Conservation (phyloP, 2,329 filamentous ascomycete genomes). For the Fusarium sp. region DNA sequence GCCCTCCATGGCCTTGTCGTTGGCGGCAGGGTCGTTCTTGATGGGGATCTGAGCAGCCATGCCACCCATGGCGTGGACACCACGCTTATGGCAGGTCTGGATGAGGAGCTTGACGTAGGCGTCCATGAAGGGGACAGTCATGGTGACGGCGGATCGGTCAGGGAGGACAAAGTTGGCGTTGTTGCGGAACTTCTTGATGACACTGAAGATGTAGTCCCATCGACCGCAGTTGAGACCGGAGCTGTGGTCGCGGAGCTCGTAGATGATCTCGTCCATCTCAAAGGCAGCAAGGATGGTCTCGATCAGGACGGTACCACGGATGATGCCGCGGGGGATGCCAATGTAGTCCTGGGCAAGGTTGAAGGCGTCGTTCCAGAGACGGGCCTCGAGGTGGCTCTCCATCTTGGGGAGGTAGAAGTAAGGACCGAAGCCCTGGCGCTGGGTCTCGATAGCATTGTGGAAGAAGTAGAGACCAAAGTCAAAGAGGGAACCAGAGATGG, state of each 20-base stretch:
- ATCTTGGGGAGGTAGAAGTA: slow-evolving; percentile 99
- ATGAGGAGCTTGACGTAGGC: slow-evolving; percentile 96
- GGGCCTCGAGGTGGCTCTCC: slow-evolving; percentile 96
- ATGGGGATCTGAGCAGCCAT: slow-evolving; percentile 99
- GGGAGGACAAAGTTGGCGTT: slow-evolving; percentile 94
- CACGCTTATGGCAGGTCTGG: slow-evolving; percentile 96
- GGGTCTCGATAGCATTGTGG: slow-evolving; percentile 93
- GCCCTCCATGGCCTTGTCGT: slow-evolving; percentile 93
- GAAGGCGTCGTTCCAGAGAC: slow-evolving; percentile 98
- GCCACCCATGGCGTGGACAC: slow-evolving; percentile 98
- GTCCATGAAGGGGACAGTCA: slow-evolving; percentile 99
- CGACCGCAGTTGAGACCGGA: slow-evolving; percentile 97
- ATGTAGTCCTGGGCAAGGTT: slow-evolving; percentile 95
- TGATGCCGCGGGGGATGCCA: slow-evolving; percentile 89
- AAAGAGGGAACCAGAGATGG: slow-evolving; percentile 92
- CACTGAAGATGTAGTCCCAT: slow-evolving; percentile 99
- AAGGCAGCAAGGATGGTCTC: slow-evolving; percentile 98
- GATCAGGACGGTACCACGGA: slow-evolving; percentile 94
- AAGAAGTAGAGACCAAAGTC: slow-evolving; percentile 99
- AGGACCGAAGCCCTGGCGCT: slow-evolving; percentile 85
- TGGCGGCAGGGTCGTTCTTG: slow-evolving; percentile 91
- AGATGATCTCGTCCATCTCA: slow-evolving; percentile 99
- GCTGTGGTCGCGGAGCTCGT: slow-evolving; percentile 96
- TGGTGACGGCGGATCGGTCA: slow-evolving; percentile 90
- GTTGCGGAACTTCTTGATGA: slow-evolving; percentile 99